These are phyloP conservation scores for Diddensiella caesifluorescens DNA, from an alignment of 805 yeast species.

Conservation along the genomic window DNA sequence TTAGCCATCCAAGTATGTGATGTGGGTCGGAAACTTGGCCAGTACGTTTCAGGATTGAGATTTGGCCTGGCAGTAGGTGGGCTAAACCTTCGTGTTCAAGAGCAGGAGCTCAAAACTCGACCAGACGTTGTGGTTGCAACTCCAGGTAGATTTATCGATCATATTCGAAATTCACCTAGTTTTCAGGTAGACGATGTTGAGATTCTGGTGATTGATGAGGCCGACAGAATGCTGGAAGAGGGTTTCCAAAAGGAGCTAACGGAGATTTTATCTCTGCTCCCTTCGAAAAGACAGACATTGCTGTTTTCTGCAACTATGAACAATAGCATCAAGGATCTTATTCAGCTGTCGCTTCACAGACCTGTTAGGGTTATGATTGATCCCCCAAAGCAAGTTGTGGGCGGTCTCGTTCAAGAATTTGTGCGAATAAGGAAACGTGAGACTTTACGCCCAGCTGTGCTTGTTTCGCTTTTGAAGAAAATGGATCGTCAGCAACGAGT, in stretches of 20 bases:
- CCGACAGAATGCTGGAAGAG: conserved; percentile 98
- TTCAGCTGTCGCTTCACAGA: conserved; percentile 77
- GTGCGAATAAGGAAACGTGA: conserved; percentile 85
- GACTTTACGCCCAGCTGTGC: conserved; percentile 79
- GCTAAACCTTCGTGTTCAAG: conserved; percentile 89
- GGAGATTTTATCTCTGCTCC: conserved; percentile 81
- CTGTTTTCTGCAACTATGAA: conserved; percentile 98
- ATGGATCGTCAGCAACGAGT: conserved; percentile 67
- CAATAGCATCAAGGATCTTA: conserved; percentile 79
- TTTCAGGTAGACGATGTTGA: conserved; percentile 89
- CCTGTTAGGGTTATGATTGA: conserved; percentile 96
- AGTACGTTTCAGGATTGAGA: conserved; percentile 66
- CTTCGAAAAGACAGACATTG: conserved; percentile 88
- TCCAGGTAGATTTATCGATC: conserved; percentile 98
- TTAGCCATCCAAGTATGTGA: conserved; percentile 93
- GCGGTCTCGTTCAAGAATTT: conserved; percentile 88
- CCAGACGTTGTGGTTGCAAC: conserved; percentile 98
- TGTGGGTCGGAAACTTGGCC: conserved; percentile 81
- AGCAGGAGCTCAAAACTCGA: conserved; percentile 82
- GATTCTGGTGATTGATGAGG: conserved; percentile 91
- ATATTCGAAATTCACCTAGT: conserved; percentile 88
- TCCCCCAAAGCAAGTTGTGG: conserved; percentile 92
- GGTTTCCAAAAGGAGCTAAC: conserved; percentile 95
- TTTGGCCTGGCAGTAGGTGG: conserved; percentile 99
- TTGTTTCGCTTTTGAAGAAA: conserved; percentile 64